phyloP scores from a whole-genome alignment of 352 stramenopile genomes.

The Albugo candida region DNA sequence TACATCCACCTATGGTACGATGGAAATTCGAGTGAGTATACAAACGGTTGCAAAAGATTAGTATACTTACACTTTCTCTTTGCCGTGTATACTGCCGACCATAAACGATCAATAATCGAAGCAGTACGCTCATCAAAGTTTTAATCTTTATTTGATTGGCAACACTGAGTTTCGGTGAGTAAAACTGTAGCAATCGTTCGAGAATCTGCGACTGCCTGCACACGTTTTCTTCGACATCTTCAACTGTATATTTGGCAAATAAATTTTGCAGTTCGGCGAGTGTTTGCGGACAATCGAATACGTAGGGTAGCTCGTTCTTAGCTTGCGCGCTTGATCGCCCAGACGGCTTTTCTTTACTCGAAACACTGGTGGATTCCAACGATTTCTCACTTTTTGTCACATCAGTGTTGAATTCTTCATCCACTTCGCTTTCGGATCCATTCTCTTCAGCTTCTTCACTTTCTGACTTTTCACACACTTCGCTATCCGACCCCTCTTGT shows the following conservation, averaged over 20 bases:
- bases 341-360: conserved; percentile 66
- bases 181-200: conserved; percentile 82
- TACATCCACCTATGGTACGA: conserved; percentile 47
- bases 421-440: conserved; percentile 36
- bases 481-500: conserved; percentile 17
- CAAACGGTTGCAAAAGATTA: not conserved
- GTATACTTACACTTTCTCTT: conserved; percentile 31
- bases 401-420: conserved; percentile 30
- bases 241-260: conserved; percentile 77
- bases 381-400: conserved; percentile 16
- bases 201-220: conserved; percentile 74
- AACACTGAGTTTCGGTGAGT: conserved; percentile 85
- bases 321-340: conserved; percentile 27
- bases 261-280: conserved; percentile 78
- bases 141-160: conserved; percentile 92
- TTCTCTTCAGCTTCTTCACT: conserved; percentile 55
- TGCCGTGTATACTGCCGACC: conserved; percentile 53
- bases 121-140: conserved; percentile 90
- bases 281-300: conserved; percentile 86
- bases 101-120: conserved; percentile 85
- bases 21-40: conserved; percentile 11
- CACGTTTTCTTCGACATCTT: conserved; percentile 21
- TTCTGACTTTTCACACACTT: conserved; percentile 19
- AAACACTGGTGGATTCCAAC: conserved; percentile 48
- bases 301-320: conserved; percentile 84